A percentile compares a stretch with the other conserved stretches of the same genome.
These are phyloP conservation scores for Globisporangium barbulae DNA, from an alignment of 352 stramenopile species.

Conservation along the genomic window DNA sequence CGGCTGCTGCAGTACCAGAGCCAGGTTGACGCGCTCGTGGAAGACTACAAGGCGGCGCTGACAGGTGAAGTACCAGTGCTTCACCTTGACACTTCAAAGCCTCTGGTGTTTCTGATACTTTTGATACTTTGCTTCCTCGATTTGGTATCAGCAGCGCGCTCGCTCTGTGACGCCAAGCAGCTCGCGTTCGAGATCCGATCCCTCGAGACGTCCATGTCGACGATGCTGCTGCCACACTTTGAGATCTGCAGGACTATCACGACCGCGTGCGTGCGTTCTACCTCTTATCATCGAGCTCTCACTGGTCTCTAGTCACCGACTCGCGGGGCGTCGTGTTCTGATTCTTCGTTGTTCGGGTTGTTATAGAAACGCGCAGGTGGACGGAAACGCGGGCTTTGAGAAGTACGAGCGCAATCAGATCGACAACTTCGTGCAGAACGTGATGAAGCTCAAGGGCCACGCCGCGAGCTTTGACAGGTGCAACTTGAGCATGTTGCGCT, in stretches of 20 bases:
- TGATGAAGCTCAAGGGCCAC: constrained; percentile 28
- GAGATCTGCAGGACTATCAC: constrained; percentile 56
- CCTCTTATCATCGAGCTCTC: too few relatives aligned
- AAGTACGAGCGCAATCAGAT: constrained; percentile 28
- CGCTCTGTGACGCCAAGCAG: constrained; percentile 32
- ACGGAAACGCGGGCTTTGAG: constrained; percentile 20
- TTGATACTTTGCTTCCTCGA: neutral
- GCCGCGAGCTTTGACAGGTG: constrained; percentile 27
- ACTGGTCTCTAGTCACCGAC: too few relatives aligned
- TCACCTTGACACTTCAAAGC: neutral
- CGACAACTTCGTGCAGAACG: constrained; percentile 29
- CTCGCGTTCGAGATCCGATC: constrained; percentile 33
- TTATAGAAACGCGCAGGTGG: constrained; percentile 42
- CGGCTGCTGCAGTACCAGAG: constrained; percentile 27
- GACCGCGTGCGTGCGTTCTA: constrained; percentile 34
- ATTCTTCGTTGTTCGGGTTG: neutral
- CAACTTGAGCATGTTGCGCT: neutral
- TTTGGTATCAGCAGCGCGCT: constrained; percentile 22
- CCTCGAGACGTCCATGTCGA: constrained; percentile 46
- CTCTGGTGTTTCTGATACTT: neutral
- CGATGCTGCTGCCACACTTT: constrained; percentile 48
- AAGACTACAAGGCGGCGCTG: constrained; percentile 27
- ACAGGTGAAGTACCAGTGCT: constrained; percentile 15
- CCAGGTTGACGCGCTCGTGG: constrained; percentile 28
- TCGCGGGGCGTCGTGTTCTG: too few relatives aligned